Conservation (phyloP, 345 rosid species). For the Crucihimalaya himalaica region DNA sequence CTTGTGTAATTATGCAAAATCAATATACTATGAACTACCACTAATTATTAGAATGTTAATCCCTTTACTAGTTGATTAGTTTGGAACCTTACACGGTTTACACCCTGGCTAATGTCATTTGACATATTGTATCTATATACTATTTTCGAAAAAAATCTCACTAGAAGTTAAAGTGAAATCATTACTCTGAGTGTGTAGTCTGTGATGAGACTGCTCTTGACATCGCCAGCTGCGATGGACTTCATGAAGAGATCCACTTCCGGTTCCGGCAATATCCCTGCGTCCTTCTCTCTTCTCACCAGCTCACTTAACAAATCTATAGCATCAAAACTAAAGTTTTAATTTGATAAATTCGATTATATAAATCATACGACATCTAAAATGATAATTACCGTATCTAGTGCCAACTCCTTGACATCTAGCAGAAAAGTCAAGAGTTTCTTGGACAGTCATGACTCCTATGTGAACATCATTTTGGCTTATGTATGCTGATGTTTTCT, state of each 20-base stretch:
- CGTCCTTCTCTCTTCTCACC: conserved; percentile 76
- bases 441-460: conserved; percentile 89
- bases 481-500: conserved; percentile 87
- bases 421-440: conserved; percentile 91
- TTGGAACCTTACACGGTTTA: not conserved
- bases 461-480: conserved; percentile 92
- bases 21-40: not conserved
- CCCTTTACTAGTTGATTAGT: not conserved
- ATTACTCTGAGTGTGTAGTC: conserved; percentile 90
- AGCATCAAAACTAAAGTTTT: conserved; percentile 1
- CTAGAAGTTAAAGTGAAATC: not conserved
- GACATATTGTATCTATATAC: not conserved
- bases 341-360: not conserved
- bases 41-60: not conserved
- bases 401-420: conserved; percentile 92
- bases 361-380: not conserved
- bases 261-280: conserved; percentile 78
- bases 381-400: conserved; percentile 61
- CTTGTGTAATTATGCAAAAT: not conserved
- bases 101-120: not conserved
- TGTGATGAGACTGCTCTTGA: conserved; percentile 78
- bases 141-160: not conserved
- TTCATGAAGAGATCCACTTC: conserved; percentile 93
- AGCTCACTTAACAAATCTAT: conserved; percentile 74
- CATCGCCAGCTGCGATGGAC: conserved; percentile 76